Evolutionary conservation across 192 early-diverging fungal species (phyloP), one percentile per base, ranked within the genome.

Genomic region (Lunasporangiospora selenospora): DNA sequence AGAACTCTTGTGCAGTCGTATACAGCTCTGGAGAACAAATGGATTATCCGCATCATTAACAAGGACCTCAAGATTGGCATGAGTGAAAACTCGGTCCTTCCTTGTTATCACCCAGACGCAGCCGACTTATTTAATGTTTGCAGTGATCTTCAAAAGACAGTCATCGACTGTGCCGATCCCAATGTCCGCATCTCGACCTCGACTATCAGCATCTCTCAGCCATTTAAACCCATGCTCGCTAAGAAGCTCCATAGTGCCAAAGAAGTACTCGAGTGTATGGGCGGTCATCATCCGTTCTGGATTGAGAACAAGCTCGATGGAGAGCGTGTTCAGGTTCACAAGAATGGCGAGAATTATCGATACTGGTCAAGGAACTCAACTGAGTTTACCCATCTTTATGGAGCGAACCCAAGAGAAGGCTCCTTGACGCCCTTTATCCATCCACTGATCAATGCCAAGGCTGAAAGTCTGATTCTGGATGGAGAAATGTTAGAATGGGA

Each of bases 291-390:
- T 26, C 41, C 60, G 4, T 94, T 92, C 76, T 93, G 86, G 77
- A 86, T 93, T 19, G 88, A 94, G 62, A 86, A 89, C n/a, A 94
- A 94, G 53, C 55, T 93, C 3, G 92, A 94, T 56, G 92, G 92
- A 2, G 92, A 93, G 55, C 76, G 92, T 41, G 78, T 90, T 1
- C 88, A 89, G 58, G 60, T 92, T 49, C 91, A 94, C 51, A 75
- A 83, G 31, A 77, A 81, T 44, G 69, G 69, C 44, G 65, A 64
- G 1, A 58, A 69, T 13, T 81, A 79, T 62, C 75, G 80, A 38
- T 85, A 81, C 31, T 83, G 80, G 65, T 90, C 85, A 37, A 80
- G 81, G 67, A 87, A 87, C 43, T 82, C 83, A 6, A 90, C 83
- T 37, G 81, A 92, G 38, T 91, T 92, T 53, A 93, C 92, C 0